These are phyloP conservation scores for Fusarium longipes DNA, from an alignment of 2,329 filamentous ascomycete species.

Conservation along the genomic window DNA sequence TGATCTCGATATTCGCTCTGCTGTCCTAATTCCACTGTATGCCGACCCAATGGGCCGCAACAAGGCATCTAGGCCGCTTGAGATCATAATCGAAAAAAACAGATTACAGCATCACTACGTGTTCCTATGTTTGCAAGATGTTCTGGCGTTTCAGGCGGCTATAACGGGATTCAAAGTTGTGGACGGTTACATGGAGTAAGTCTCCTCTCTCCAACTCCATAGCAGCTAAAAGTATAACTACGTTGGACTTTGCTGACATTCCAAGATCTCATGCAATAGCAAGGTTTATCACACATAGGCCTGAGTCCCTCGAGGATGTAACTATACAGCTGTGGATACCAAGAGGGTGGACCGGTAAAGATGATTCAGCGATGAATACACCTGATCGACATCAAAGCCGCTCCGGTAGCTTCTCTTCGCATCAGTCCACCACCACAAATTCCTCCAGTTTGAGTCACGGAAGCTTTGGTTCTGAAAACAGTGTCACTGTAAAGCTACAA, in stretches of 20 bases:
- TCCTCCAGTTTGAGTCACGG: not conserved
- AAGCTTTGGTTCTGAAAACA: not conserved
- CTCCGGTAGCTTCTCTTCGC: not conserved
- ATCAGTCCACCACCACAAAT: not conserved
- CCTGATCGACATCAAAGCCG: not conserved
- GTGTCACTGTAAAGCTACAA: not conserved
- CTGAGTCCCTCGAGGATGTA: not conserved
- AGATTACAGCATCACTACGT: not conserved
- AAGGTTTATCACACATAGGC: not conserved
- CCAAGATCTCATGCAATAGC: not conserved
- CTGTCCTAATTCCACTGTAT: not conserved
- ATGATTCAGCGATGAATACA: not conserved
- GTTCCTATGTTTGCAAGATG: not conserved
- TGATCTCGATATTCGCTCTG: not conserved
- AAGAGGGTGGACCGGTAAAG: not conserved
- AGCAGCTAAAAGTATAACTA: too few species aligned
- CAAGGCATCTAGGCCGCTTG: too few species aligned
- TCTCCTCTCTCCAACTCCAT: not conserved
- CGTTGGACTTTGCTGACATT: not conserved
- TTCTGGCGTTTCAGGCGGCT: not conserved
- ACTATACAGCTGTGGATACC: not conserved
- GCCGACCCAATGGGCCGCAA: not conserved
- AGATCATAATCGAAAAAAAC: not conserved
- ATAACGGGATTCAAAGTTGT: not conserved
- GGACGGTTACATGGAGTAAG: not conserved